Evolutionary conservation across 805 yeast genomes (phyloP).

Genomic region (Ogataea naganishii): DNA sequence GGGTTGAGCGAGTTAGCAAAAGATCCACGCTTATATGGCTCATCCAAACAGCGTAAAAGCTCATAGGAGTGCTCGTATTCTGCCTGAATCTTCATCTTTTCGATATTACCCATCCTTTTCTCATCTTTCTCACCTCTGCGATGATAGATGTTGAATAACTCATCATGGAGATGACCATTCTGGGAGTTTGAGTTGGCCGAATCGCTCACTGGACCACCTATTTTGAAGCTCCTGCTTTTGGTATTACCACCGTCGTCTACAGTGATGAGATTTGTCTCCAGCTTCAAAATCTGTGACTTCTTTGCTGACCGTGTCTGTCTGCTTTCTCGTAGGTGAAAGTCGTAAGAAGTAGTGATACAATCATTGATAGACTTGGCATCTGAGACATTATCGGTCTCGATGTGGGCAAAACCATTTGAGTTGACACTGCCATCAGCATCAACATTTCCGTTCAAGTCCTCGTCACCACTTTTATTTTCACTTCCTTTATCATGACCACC

Average conservation of each 20-base stretch:
- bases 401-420: slow-evolving; percentile 6
- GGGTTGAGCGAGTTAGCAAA: background rate
- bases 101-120: slow-evolving; percentile 45
- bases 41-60: slow-evolving; percentile 29
- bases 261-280: slow-evolving; percentile 15
- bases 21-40: slow-evolving; percentile 7
- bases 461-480: slow-evolving; percentile 1
- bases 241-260: slow-evolving; percentile 5
- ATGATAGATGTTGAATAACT: slow-evolving; percentile 38
- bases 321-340: slow-evolving; percentile 1
- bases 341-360: background rate
- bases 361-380: slow-evolving; percentile 2
- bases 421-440: background rate
- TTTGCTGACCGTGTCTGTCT: slow-evolving; percentile 2
- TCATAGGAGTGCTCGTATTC: slow-evolving; percentile 51
- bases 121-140: slow-evolving; percentile 58
- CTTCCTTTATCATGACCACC: background rate
- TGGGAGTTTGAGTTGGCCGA: slow-evolving; percentile 1
- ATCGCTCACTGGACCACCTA: slow-evolving; percentile 1
- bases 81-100: slow-evolving; percentile 38
- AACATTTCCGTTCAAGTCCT: slow-evolving; percentile 1
- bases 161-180: slow-evolving; percentile 21
- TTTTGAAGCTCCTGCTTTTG: background rate
- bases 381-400: slow-evolving; percentile 3
- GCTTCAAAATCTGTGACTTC: slow-evolving; percentile 1